phyloP scores from a whole-genome alignment of 1,284 basidiomycete species.

The Sporisorium exsertum region DNA sequence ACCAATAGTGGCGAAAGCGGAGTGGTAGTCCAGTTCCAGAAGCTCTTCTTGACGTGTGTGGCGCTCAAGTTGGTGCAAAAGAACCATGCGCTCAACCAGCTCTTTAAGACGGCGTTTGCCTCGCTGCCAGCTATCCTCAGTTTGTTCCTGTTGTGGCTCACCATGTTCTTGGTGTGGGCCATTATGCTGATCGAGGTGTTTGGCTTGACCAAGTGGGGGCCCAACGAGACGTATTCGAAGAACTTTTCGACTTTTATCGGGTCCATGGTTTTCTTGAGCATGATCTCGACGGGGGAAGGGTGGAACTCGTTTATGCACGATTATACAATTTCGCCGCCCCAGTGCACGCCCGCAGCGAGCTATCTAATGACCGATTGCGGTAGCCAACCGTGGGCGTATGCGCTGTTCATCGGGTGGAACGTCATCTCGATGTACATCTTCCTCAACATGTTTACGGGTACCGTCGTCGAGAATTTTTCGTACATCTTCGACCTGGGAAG shows the following conservation, averaged over 20 bases:
- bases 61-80: conserved; percentile 94
- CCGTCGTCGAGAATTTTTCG: conserved; percentile 95
- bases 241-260: conserved; percentile 87
- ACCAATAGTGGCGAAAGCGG: conserved; percentile 36
- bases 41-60: conserved; percentile 91
- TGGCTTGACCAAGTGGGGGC: conserved; percentile 86
- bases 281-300: conserved; percentile 73
- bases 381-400: conserved; percentile 84
- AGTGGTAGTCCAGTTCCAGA: conserved; percentile 79
- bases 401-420: conserved; percentile 95
- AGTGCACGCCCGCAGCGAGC: conserved; percentile 78
- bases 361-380: conserved; percentile 87
- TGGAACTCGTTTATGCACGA: conserved; percentile 69
- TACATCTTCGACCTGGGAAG: conserved; percentile 93
- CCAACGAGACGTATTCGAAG: conserved; percentile 77
- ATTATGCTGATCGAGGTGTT: conserved; percentile 93
- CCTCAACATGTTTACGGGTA: conserved; percentile 81
- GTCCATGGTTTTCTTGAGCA: conserved; percentile 83
- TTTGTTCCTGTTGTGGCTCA: conserved; percentile 88
- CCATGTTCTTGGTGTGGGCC: conserved; percentile 90
- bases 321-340: conserved; percentile 77
- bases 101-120: conserved; percentile 94
- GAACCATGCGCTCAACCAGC: conserved; percentile 87
- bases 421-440: conserved; percentile 87
- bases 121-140: conserved; percentile 89